These are phyloP conservation scores for Meripilus lineatus DNA, from an alignment of 1,284 basidiomycete genomes.

Conservation along the genomic window DNA sequence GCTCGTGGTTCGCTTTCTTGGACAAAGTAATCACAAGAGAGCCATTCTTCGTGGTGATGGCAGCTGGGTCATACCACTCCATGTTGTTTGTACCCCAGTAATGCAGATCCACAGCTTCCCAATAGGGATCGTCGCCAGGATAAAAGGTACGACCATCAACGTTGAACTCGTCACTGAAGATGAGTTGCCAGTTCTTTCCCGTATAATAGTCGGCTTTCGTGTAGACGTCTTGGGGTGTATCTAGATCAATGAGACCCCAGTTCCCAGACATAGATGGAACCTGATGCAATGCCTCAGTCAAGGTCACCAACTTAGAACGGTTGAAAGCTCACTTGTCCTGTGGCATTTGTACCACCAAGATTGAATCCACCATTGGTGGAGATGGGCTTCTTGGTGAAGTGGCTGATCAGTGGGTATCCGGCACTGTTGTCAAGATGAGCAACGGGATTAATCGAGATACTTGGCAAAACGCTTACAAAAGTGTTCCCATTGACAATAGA, in stretches of 20 bases:
- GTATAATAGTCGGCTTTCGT: constrained; percentile 26
- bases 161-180: constrained; percentile 57
- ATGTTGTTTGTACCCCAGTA: constrained; percentile 50
- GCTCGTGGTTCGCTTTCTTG: constrained; percentile 41
- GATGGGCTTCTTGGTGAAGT: constrained; percentile 33
- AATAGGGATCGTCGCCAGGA: constrained; percentile 40
- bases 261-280: constrained; percentile 25
- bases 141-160: constrained; percentile 46
- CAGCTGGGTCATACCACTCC: constrained; percentile 55
- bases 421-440: constrained; percentile 19
- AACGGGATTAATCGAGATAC: neutral
- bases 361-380: constrained; percentile 49
- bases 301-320: constrained; percentile 12
- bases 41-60: constrained; percentile 49
- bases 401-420: constrained; percentile 49
- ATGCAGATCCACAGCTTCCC: constrained; percentile 54
- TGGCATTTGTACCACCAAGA: constrained; percentile 68
- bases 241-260: constrained; percentile 67
- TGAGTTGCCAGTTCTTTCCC: constrained; percentile 31
- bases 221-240: constrained; percentile 44
- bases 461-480: constrained; percentile 51
- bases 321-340: constrained; percentile 55
- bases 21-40: constrained; percentile 49
- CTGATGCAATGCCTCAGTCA: constrained; percentile 5
- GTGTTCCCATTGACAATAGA: constrained; percentile 50